Evolutionary conservation across 441 rosid genomes (phyloP).

Genomic region (Hypseocharis bilobata): DNA sequence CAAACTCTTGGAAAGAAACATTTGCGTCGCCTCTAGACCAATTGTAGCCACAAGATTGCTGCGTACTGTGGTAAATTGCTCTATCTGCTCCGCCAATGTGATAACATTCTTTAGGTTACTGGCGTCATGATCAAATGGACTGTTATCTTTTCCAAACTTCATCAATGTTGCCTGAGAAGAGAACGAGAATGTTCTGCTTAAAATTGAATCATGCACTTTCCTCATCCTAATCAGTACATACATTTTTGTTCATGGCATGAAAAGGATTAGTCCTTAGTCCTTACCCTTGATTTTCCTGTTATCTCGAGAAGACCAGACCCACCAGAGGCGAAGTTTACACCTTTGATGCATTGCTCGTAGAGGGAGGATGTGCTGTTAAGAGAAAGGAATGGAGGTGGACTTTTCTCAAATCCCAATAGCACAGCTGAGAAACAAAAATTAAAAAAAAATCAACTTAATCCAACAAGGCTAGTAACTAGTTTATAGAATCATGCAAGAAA

Average conservation of each 20-base stretch:
- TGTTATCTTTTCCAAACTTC: background rate
- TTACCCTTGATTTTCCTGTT: constrained; percentile 33
- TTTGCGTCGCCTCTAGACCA: constrained; percentile 22
- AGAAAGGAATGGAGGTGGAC: constrained; percentile 37
- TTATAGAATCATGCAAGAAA: background rate
- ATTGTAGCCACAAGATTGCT: constrained; percentile 16
- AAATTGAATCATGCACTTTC: too few relatives aligned
- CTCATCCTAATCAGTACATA: too few relatives aligned
- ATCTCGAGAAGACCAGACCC: constrained; percentile 40
- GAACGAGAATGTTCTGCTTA: too few relatives aligned
- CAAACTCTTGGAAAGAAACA: constrained; percentile 29
- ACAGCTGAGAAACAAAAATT: constrained; percentile 26
- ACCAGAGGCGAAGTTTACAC: constrained; percentile 48
- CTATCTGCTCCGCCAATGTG: constrained; percentile 31
- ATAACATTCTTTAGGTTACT: constrained; percentile 24
- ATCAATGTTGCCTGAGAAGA: constrained; percentile 14
- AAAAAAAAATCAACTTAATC: background rate
- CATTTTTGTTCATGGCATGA: too few relatives aligned
- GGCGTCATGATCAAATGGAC: background rate
- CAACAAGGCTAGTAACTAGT: too few relatives aligned
- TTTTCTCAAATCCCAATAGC: constrained; percentile 32
- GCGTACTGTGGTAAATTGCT: constrained; percentile 25
- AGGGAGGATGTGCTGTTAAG: constrained; percentile 22
- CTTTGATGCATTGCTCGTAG: constrained; percentile 26
- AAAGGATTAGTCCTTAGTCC: background rate